phyloP scores from a whole-genome alignment of 805 yeast genomes.

The Saturnispora ahearnii region DNA sequence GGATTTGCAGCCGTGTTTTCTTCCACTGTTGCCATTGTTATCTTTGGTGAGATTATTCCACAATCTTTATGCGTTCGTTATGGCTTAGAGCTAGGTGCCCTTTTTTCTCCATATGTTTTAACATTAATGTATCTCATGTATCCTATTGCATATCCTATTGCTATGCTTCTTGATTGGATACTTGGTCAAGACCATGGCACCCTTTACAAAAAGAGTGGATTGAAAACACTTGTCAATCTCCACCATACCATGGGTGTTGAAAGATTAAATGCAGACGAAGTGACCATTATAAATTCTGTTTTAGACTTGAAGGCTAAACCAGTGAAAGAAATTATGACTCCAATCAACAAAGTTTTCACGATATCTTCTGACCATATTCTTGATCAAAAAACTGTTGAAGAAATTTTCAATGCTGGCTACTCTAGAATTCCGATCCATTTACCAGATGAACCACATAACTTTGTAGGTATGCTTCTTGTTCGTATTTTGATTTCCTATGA shows the following conservation, averaged over 20 bases:
- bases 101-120: constrained; percentile 81
- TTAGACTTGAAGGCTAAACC: constrained; percentile 87
- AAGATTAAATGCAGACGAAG: constrained; percentile 88
- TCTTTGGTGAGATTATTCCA: constrained; percentile 95
- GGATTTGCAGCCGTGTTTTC: constrained; percentile 95
- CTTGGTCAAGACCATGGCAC: constrained; percentile 97
- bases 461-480: constrained; percentile 91
- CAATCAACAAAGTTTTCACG: constrained; percentile 81
- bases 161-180: constrained; percentile 66
- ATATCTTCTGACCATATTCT: constrained; percentile 75
- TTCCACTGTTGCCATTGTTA: constrained; percentile 86
- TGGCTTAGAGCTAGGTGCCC: constrained; percentile 85
- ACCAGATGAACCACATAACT: constrained; percentile 82
- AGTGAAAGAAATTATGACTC: constrained; percentile 86
- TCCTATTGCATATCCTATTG: constrained; percentile 89
- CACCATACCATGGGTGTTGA: constrained; percentile 95
- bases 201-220: constrained; percentile 82
- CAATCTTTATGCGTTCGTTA: constrained; percentile 89
- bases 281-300: constrained; percentile 89
- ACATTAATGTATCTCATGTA: constrained; percentile 80
- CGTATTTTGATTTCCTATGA: constrained; percentile 90
- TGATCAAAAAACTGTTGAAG: constrained; percentile 79
- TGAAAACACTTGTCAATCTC: constrained; percentile 85
- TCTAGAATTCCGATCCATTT: constrained; percentile 90
- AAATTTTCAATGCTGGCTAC: constrained; percentile 87